Evolutionary conservation across 768 basidiomycete species (phyloP).

Genomic region (Crassisporium funariophilum): DNA sequence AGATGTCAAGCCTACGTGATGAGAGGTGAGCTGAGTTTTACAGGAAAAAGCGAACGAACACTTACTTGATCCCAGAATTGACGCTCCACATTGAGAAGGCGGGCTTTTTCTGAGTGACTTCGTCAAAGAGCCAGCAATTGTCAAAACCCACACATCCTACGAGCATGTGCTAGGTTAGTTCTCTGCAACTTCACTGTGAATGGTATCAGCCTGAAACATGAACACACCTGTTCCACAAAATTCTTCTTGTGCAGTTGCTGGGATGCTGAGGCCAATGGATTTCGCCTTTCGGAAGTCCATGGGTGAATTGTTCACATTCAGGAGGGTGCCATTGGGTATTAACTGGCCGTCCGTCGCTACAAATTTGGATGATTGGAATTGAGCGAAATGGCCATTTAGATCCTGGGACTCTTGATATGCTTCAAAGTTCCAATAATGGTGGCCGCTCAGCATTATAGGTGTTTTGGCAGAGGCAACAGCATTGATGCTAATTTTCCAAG

Average conservation of each 20-base stretch:
- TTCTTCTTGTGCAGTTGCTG: constrained; percentile 32
- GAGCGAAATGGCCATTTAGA: constrained; percentile 36
- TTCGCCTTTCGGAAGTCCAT: constrained; percentile 46
- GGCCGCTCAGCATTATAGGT: constrained; percentile 46
- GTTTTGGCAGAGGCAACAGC: constrained; percentile 39
- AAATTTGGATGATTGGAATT: constrained; percentile 39
- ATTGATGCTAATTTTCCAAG: constrained; percentile 40
- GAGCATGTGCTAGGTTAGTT: not conserved
- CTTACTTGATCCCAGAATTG: constrained; percentile 47
- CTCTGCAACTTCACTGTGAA: not conserved
- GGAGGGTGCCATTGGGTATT: constrained; percentile 43
- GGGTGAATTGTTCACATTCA: constrained; percentile 36
- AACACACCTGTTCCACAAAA: constrained; percentile 42
- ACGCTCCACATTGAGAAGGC: constrained; percentile 45
- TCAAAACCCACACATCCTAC: constrained; percentile 49
- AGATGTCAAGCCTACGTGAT: constrained; percentile 38
- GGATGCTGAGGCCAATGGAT: constrained; percentile 40
- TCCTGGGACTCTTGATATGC: constrained; percentile 45
- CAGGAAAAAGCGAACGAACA: not conserved
- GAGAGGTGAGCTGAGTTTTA: not conserved
- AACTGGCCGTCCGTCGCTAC: constrained; percentile 41
- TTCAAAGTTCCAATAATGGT: constrained; percentile 49
- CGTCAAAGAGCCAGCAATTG: constrained; percentile 48
- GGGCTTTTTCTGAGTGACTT: constrained; percentile 26
- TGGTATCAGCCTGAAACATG: too few species aligned